Evolutionary conservation across 164 flowering plant genomes (phyloP), one percentile per base, ranked within the genome.

Genomic region (Annona squamosa): DNA sequence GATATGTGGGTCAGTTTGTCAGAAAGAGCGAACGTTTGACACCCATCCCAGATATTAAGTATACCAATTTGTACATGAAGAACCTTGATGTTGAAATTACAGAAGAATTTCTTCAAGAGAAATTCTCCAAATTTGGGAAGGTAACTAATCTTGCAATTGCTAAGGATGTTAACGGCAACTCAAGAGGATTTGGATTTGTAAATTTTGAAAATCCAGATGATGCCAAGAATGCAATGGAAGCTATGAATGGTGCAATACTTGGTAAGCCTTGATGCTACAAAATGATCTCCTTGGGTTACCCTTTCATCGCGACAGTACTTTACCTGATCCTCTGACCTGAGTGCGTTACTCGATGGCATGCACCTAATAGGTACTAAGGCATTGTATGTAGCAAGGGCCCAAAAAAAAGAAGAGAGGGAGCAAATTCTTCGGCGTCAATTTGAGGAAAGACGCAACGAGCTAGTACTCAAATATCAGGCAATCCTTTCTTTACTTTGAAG

Each of bases 161-260:
- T 57, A 91, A 78, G 81, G 92, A 91, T 75, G 87, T 81, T 0
- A 81, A 81, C 71, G 97, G 97, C 47, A 72, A 66, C n/a, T 88
- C 97, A 3, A 90, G 68, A 76, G 97, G 99, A 45, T 95, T 92
- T 87, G 99, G 97, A 47, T 95, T 95, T 81, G 92, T 95, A 17
- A 91, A 91, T 76, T 91, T 86, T 82, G 96, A 87, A 2, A 82
- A 72, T 65, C 84, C 97, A 10, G 91, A 86, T 67, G 93, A 89
- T 82, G 98, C 98, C 13, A 86, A 76, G 68, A 47, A 69, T 59
- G 99, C 99, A 57, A 17, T 81, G 77, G 92, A 90, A 75, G 79
- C 81, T 1, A 82, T 91, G 89, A 82, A 91, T 85, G 99, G 93
- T 76, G 72, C 73, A 70, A 82, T 82, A 74, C 80, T 92, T 72